Base-by-base conservation (phyloP, 2,329 filamentous ascomycete species). In the Trichoderma atrobrunneum region DNA sequence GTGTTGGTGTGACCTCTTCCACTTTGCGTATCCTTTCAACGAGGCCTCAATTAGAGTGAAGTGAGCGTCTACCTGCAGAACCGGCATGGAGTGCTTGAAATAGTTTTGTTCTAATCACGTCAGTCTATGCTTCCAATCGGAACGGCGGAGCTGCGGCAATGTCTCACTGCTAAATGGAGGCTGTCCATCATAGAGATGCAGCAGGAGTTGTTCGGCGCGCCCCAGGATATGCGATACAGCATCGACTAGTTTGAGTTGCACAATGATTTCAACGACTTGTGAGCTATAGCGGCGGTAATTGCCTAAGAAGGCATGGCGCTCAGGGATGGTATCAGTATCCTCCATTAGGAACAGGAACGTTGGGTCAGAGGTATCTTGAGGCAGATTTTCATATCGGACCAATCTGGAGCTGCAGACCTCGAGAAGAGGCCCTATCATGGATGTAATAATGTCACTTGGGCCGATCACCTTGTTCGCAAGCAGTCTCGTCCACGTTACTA, bases 231-330 rank as follows among this genome's bases (percentile, higher is more conserved):
- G 93, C 54, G 90, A 89, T 75, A 98, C 90, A 0, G 95, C 95
- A 73, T 98, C 95, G 65, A 92, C 89, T 3, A 95, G 90, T 76
- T 93, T 92, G 76, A 93, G 88, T 75, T 93, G 88, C 26, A 97
- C 94, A 74, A 98, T 93, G 18, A 88, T 88, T 81, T 98, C 95
- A 70, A 99, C 94, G 30, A 98, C 89, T 73, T 93, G 91, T 3
- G 91, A 90, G 80, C 94, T 96, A 78, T 97, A 98, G 72, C 96
- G 89, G 51, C 96, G 88, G 80, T 99, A 99, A 78, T 99, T 98
- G 5, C 95, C 94, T 12, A 98, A 87, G 80, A 99, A 99, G 1
- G 94, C 94, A 82, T 99, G 96, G 28, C 94, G 89, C 80, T 99
- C 96, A 0, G 96, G 96, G 24, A 95, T 86, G 0, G 95, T 98